phyloP scores from a whole-genome alignment of 208 protist species.

The Leishmania braziliensis region DNA sequence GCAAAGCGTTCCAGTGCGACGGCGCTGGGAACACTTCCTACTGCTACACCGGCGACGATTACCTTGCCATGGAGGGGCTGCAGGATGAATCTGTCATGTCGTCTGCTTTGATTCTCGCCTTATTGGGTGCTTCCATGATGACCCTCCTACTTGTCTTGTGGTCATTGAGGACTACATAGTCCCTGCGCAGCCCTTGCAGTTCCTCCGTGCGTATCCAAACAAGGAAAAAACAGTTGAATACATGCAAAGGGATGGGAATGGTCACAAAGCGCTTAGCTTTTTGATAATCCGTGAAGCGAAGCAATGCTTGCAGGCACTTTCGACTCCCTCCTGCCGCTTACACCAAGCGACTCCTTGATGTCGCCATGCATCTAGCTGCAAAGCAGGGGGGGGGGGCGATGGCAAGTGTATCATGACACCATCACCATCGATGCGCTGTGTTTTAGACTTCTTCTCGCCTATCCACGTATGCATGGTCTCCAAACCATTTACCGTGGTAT shows the following conservation, averaged over 20 bases:
- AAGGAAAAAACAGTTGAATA: not conserved
- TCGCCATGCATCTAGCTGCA: not conserved
- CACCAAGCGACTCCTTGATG: not conserved
- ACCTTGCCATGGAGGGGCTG: conserved; percentile 50
- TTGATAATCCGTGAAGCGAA: not conserved
- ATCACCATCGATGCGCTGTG: not conserved
- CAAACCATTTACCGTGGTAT: not conserved
- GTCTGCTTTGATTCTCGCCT: conserved; percentile 11
- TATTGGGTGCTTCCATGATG: conserved; percentile 18
- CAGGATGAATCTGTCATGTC: conserved; percentile 40
- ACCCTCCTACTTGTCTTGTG: conserved; percentile 1
- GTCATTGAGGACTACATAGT: conserved; percentile 3
- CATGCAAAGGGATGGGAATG: not conserved
- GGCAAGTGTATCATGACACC: not conserved
- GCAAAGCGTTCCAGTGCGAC: conserved; percentile 56
- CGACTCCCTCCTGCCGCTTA: not conserved
- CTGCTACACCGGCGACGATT: conserved; percentile 64
- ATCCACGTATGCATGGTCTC: conserved; percentile 1
- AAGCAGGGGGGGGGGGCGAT: not conserved
- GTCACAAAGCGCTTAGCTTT: not conserved
- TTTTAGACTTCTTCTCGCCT: not conserved
- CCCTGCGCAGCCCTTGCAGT: not conserved
- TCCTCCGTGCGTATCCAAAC: not conserved
- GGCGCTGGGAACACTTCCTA: conserved; percentile 63
- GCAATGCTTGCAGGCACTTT: not conserved